A percentile compares a stretch with the other conserved stretches of the same genome.
Conservation (phyloP, 2,329 filamentous ascomycete species). For the Samsoniella hepiali region DNA sequence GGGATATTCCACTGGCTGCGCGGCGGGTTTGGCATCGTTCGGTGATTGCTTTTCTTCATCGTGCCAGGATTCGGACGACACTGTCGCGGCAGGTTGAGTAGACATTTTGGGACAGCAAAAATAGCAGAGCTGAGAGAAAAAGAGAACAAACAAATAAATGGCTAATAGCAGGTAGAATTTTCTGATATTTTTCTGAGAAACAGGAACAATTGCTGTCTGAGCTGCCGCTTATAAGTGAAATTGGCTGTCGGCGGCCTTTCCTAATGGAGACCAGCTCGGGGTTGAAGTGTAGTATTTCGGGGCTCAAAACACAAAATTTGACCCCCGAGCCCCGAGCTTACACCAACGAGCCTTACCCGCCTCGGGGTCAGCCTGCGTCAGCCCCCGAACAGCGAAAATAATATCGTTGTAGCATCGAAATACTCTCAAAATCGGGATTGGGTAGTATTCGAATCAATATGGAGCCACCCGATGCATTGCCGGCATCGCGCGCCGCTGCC, state of each 20-base stretch:
- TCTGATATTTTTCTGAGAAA: neutral
- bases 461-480: neutral
- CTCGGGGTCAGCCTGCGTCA: neutral
- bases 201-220: neutral
- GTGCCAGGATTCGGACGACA: neutral
- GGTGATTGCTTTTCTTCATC: conserved; percentile 4
- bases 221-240: neutral
- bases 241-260: neutral
- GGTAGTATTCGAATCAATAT: neutral
- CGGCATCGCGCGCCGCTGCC: neutral
- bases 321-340: conserved; percentile 17
- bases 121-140: neutral
- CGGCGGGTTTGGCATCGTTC: neutral
- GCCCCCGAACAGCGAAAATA: neutral
- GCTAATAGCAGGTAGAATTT: too few species aligned
- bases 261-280: neutral
- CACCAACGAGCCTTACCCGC: neutral
- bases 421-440: neutral
- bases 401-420: neutral
- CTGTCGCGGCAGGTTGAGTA: neutral
- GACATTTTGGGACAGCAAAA: neutral
- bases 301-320: conserved; percentile 5
- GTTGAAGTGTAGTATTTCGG: conserved; percentile 1
- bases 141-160: too few species aligned
- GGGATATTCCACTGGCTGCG: neutral